Base-by-base conservation (phyloP, 2,329 filamentous ascomycete species). In the Huntiella savannae region DNA sequence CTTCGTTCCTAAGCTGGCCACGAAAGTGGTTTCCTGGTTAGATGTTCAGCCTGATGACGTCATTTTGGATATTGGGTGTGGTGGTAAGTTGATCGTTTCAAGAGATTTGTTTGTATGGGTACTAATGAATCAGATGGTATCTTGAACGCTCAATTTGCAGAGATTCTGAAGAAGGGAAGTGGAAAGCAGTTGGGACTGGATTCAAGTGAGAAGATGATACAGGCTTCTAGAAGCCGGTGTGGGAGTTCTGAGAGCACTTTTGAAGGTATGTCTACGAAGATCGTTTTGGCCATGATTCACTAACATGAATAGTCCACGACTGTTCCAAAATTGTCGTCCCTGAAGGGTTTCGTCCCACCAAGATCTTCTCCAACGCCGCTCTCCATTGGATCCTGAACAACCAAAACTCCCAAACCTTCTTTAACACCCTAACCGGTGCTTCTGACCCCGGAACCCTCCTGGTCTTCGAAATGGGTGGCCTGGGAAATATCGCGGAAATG, bases 391-490 rank as follows among this genome's bases (percentile, higher is more conserved):
- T 80, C 55, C 33, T 45, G 4, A 45, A 17, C 33, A 12, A 17
- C 11, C 10, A 41, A 7, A 41, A 41, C 40, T 41, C 40, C 4
- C 12, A 12, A 5, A 12, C 17, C 40, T 41, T 41, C 40, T 38
- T 41, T 17, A 8, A 22, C 15, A 28, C 40, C 16, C 64, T 84
- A 5, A 62, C 69, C 0, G 51, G 58, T 3, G 52, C 56, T 1
- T 53, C 55, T 0, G 65, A 62, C 33, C 68, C 71, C 0, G 68
- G 67, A 8, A 79, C 75, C 1, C 54, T 54, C 0, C 76, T 83
- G 49, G 68, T 71, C 7, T 81, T 83, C 54, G 79, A 84, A 58
- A 79, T 79, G 73, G 79, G 80, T 45, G 79, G 78, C 0, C 67
- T 76, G 43, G 80, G 79, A 15, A 82, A 83, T 58, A 67, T 80